phyloP scores from a whole-genome alignment of 208 protist species.

The Leishmania tarentolae region DNA sequence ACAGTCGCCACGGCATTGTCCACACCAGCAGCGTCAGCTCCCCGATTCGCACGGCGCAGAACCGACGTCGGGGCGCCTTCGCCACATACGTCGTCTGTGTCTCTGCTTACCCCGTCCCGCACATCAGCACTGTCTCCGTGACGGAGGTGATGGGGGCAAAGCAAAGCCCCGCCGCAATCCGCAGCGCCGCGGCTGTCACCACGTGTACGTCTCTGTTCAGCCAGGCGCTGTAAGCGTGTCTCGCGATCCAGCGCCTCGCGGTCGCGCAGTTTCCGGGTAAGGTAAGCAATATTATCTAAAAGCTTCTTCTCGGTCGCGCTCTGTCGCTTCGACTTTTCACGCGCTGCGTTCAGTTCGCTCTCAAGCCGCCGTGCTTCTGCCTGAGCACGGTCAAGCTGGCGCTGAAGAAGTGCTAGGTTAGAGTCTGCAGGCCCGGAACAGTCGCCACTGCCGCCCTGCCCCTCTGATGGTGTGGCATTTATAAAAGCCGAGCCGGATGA shows the following conservation, averaged over 20 bases:
- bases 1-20: neutral
- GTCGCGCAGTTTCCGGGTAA: slow-evolving; percentile 46
- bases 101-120: neutral
- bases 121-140: neutral
- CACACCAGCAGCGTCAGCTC: neutral
- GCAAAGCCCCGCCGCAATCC: neutral
- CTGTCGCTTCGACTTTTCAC: slow-evolving; percentile 40
- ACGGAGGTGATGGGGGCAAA: neutral
- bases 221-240: slow-evolving; percentile 29
- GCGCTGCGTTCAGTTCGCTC: slow-evolving; percentile 35
- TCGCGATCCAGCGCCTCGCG: slow-evolving; percentile 41
- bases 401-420: slow-evolving; percentile 14
- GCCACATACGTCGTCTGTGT: neutral
- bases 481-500: neutral
- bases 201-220: slow-evolving; percentile 22
- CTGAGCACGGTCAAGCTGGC: slow-evolving; percentile 15
- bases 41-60: neutral
- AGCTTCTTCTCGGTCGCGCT: slow-evolving; percentile 41
- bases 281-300: slow-evolving; percentile 40
- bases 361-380: slow-evolving; percentile 30
- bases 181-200: neutral
- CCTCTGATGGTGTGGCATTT: neutral
- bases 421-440: neutral
- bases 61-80: neutral
- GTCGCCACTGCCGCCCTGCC: neutral